Evolutionary conservation across 192 early-diverging fungal genomes (phyloP).

Genomic region (Backusella parvicylindrica): DNA sequence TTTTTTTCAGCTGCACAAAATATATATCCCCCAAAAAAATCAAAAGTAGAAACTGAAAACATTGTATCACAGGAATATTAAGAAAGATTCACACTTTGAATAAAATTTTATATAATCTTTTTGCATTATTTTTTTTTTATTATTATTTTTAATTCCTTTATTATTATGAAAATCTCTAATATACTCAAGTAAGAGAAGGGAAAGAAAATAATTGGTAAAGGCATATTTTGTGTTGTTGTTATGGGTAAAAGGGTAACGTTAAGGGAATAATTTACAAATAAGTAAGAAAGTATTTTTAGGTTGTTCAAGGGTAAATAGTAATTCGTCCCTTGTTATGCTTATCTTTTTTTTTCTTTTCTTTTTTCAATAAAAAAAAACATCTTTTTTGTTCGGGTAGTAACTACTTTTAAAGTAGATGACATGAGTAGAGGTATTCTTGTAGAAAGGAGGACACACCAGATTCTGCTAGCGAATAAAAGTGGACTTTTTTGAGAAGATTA

Average conservation of each 20-base stretch:
- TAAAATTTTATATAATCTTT: background rate
- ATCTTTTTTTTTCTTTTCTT: background rate
- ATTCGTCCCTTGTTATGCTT: background rate
- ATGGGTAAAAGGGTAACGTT: background rate
- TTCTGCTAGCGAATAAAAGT: background rate
- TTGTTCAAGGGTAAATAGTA: slow-evolving; percentile 1
- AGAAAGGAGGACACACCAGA: background rate
- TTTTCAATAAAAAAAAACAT: no score
- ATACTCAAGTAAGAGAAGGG: background rate
- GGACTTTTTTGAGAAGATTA: background rate
- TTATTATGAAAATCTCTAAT: slow-evolving; percentile 2
- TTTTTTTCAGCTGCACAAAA: background rate
- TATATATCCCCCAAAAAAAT: background rate
- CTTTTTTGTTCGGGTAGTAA: background rate
- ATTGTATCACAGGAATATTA: background rate
- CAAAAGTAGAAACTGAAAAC: background rate
- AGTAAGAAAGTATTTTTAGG: background rate
- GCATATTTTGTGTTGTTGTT: background rate
- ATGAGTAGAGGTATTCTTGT: background rate
- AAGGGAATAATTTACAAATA: slow-evolving; percentile 11
- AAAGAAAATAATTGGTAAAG: background rate
- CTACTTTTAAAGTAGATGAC: background rate
- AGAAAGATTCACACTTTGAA: background rate
- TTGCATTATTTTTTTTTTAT: slow-evolving; percentile 1
- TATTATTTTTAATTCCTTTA: background rate